These are phyloP conservation scores for Aureobasidium sp. DNA, from an alignment of 2,329 filamentous ascomycete species.

Conservation along the genomic window DNA sequence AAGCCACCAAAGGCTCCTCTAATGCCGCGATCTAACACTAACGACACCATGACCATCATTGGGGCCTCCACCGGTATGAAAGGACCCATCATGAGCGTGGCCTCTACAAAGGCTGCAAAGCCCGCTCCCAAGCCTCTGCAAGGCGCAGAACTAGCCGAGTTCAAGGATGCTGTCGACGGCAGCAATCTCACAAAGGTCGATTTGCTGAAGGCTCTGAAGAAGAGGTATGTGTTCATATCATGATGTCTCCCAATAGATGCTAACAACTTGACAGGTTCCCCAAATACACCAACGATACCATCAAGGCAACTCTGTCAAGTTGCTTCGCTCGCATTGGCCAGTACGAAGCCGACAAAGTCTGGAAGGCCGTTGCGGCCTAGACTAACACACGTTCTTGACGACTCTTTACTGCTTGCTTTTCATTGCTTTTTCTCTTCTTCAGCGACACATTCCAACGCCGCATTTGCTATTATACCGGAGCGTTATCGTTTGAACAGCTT, in stretches of 20 bases:
- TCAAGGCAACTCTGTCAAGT: conserved; percentile 60
- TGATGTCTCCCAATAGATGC: background rate
- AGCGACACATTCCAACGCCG: background rate
- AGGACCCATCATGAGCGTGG: conserved; percentile 24
- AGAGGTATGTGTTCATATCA: conserved; percentile 39
- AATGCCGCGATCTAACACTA: conserved; percentile 28
- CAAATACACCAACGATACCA: conserved; percentile 58
- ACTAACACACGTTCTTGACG: background rate
- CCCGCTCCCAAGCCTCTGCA: conserved; percentile 42
- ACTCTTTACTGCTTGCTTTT: background rate
- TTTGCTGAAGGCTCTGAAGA: conserved; percentile 66
- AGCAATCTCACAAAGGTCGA: conserved; percentile 67
- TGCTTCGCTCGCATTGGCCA: conserved; percentile 56
- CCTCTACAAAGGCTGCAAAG: conserved; percentile 27
- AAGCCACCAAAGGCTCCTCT: conserved; percentile 37
- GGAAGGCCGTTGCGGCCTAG: conserved; percentile 29
- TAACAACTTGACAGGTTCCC: conserved; percentile 46
- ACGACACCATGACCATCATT: conserved; percentile 18
- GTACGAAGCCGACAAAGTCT: conserved; percentile 57
- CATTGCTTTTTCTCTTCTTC: background rate
- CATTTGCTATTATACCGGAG: background rate
- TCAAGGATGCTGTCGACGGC: conserved; percentile 62
- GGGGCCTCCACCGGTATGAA: conserved; percentile 24
- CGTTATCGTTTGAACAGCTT: background rate
- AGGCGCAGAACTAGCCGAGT: conserved; percentile 52